A percentile compares a stretch with the other conserved stretches of the same genome.
Evolutionary conservation across 2,329 filamentous ascomycete genomes (phyloP).

Genomic region (Apiospora sp.): DNA sequence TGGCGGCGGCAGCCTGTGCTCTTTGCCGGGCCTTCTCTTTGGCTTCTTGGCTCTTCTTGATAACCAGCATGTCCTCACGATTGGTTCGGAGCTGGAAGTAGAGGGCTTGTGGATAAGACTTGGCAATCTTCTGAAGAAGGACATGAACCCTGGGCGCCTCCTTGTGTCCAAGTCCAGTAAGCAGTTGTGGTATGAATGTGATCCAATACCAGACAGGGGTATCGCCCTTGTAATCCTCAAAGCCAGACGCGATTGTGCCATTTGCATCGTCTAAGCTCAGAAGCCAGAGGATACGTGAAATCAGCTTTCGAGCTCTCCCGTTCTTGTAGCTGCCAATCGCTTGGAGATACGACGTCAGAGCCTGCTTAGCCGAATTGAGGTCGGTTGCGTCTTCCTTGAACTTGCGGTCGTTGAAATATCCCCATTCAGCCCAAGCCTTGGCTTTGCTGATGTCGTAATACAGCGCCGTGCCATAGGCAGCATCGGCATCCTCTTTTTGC

Average conservation of each 20-base stretch:
- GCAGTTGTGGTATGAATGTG: slow-evolving; percentile 95
- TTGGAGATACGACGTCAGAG: slow-evolving; percentile 94
- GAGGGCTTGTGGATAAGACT: slow-evolving; percentile 91
- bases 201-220: slow-evolving; percentile 99
- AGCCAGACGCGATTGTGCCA: slow-evolving; percentile 82
- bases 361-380: slow-evolving; percentile 85
- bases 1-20: slow-evolving; percentile 53
- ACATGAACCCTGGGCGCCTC: slow-evolving; percentile 87
- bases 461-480: slow-evolving; percentile 91
- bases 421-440: slow-evolving; percentile 99
- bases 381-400: slow-evolving; percentile 92
- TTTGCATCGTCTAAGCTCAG: slow-evolving; percentile 91
- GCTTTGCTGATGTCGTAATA: slow-evolving; percentile 96
- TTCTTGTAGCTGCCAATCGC: slow-evolving; percentile 97
- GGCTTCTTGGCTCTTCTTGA: slow-evolving; percentile 86
- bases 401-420: slow-evolving; percentile 94
- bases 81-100: slow-evolving; percentile 96
- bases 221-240: slow-evolving; percentile 96
- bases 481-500: slow-evolving; percentile 89
- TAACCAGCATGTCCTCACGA: slow-evolving; percentile 89
- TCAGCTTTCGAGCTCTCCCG: slow-evolving; percentile 91
- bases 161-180: slow-evolving; percentile 89
- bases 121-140: slow-evolving; percentile 92
- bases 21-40: slow-evolving; percentile 70
- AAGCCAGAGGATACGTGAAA: slow-evolving; percentile 93